These are phyloP conservation scores for Acer campestre DNA, from an alignment of 345 rosid species.

Conservation along the genomic window DNA sequence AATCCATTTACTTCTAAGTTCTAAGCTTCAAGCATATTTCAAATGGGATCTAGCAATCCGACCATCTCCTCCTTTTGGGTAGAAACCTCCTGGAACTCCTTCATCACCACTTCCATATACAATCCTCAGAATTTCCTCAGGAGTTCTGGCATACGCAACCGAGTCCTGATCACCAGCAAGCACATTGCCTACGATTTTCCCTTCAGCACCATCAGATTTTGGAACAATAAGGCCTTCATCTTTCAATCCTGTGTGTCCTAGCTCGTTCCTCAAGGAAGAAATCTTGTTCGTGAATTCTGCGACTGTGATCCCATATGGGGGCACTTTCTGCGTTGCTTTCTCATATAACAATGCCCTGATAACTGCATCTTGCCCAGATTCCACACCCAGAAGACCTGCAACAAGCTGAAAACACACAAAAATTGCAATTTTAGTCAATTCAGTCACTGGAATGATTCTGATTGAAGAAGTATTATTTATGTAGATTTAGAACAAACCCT, in stretches of 20 bases:
- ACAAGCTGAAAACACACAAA: conserved; percentile 44
- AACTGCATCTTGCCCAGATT: conserved; percentile 84
- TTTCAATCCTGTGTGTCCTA: conserved; percentile 29
- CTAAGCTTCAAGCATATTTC: not conserved
- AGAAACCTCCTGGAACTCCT: conserved; percentile 40
- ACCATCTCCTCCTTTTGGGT: conserved; percentile 41
- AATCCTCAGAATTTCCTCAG: conserved; percentile 36
- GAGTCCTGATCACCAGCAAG: conserved; percentile 39
- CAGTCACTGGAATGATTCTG: not conserved
- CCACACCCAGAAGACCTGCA: conserved; percentile 78
- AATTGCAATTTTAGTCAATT: not conserved
- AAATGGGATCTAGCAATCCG: conserved; percentile 29
- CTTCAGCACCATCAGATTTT: conserved; percentile 29
- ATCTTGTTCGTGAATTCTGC: conserved; percentile 45
- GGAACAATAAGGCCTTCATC: conserved; percentile 52
- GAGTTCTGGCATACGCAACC: conserved; percentile 31
- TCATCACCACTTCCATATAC: conserved; percentile 40
- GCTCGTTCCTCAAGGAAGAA: conserved; percentile 35
- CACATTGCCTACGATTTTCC: conserved; percentile 36
- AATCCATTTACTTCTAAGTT: not conserved
- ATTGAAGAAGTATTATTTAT: not conserved
- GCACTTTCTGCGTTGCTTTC: conserved; percentile 29
- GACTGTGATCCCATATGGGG: conserved; percentile 41
- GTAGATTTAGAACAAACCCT: conserved; percentile 40
- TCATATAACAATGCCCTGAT: conserved; percentile 62